phyloP scores from a whole-genome alignment of 2,329 filamentous ascomycete species.

The Alternaria sp. region DNA sequence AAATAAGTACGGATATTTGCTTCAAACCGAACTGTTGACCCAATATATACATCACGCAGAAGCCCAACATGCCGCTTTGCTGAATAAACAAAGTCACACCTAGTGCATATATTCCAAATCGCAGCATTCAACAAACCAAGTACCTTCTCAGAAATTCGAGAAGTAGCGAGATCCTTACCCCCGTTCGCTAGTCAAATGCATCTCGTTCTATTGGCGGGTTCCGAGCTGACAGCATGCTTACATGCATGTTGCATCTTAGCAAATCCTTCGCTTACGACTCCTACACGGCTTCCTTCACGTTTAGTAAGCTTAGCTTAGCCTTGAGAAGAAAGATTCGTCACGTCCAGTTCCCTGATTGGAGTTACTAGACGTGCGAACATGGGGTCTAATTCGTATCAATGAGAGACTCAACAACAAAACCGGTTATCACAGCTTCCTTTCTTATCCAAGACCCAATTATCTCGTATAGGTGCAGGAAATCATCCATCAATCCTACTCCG shows the following conservation, averaged over 20 bases:
- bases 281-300: neutral
- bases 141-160: neutral
- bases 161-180: neutral
- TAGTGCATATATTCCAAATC: neutral
- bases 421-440: neutral
- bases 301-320: neutral
- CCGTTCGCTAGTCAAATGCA: conserved; percentile 19
- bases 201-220: conserved; percentile 15
- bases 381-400: no score
- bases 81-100: neutral
- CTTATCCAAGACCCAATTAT: neutral
- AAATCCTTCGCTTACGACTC: neutral
- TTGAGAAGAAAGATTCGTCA: neutral
- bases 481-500: conserved; percentile 18
- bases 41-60: neutral
- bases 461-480: neutral
- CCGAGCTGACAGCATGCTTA: conserved; percentile 31
- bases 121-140: neutral
- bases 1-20: no score
- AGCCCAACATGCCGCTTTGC: neutral
- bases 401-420: neutral
- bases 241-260: conserved; percentile 7
- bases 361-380: neutral
- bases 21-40: neutral
- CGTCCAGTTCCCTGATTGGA: neutral